Evolutionary conservation across 2,329 filamentous ascomycete species (phyloP), one percentile per base, ranked within the genome.

Genomic region (Drechslerella dactyloides): DNA sequence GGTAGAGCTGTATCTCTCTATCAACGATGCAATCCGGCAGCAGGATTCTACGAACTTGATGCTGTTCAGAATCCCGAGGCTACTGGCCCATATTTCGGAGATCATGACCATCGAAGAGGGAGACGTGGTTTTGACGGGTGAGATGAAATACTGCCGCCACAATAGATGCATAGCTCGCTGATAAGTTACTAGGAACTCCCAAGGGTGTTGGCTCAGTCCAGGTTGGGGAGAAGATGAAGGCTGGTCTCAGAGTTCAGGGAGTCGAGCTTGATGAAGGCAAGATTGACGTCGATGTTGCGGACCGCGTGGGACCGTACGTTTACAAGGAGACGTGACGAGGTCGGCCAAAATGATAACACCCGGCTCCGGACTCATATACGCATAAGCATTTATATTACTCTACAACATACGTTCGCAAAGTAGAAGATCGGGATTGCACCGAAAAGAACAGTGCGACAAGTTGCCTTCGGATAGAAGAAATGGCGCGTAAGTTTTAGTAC

Each of bases 81-180:
- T 96, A 74, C 80, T 99, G 78, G 90, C 89, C 77, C 92, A 97
- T 82, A 96, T 99, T 78, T 94, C 91, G 75, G 89, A 89, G 79
- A 93, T 97, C 66, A 97, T 97, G 92, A 92, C 91, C 7, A 83
- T 99, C 69, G 89, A 96, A 80, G 86, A 90, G 77, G 94, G 93
- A 54, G 94, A 99, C 80, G 88, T 99, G 77, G 87, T 99, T 54
- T 82, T 99, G 76, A 99, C 94, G n/a, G 68, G 68, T 61, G 56
- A 33, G 60, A 7, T 17, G 1, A 53, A 21, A 13, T 35, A 44
- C 17, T 30, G 19, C 11, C 6, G 23, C 19, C 30, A 30, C 48
- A 11, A 19, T 10, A n/a, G 1, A 7, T 13, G 8, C 30, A 13
- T 10, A 50, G 27, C 17, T 24, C 40, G n/a, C 52, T 11, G 17